Conservation (phyloP, 1,284 basidiomycete species). For the Pseudozyma tsukubaensis region DNA sequence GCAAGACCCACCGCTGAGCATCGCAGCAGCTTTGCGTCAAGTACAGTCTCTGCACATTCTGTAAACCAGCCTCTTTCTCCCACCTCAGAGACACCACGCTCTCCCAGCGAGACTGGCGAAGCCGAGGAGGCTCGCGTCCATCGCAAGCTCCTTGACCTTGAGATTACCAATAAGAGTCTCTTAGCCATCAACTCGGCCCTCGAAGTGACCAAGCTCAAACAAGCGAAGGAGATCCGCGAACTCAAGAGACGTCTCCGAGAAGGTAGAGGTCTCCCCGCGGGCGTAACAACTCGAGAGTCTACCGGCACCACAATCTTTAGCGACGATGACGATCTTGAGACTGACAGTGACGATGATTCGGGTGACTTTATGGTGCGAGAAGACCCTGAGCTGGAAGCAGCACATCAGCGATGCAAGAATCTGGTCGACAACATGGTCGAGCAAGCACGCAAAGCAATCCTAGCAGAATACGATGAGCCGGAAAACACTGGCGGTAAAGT, state of each 20-base stretch:
- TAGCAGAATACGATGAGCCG: conserved; percentile 29
- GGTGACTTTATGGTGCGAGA: conserved; percentile 32
- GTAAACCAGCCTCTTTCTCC: conserved; percentile 28
- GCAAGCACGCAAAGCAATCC: conserved; percentile 50
- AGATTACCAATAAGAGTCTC: conserved; percentile 70
- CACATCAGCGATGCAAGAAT: conserved; percentile 51
- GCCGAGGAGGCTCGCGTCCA: conserved; percentile 58
- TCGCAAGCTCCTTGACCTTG: conserved; percentile 70
- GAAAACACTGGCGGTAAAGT: conserved; percentile 48
- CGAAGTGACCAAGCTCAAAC: conserved; percentile 69
- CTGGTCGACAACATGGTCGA: conserved; percentile 55
- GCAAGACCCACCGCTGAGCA: conserved; percentile 12
- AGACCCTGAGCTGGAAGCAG: conserved; percentile 55
- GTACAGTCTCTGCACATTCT: conserved; percentile 9
- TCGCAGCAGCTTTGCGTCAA: conserved; percentile 24
- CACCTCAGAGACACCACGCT: conserved; percentile 29
- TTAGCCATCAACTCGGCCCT: conserved; percentile 70
- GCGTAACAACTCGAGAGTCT: conserved; percentile 9
- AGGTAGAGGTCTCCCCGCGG: conserved; percentile 20
- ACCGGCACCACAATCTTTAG: conserved; percentile 9
- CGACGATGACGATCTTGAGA: conserved; percentile 35
- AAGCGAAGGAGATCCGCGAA: conserved; percentile 69
- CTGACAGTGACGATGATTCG: conserved; percentile 41
- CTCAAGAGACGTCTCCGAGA: conserved; percentile 54
- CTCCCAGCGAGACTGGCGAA: conserved; percentile 38